phyloP scores from a whole-genome alignment of 75 land plant species.

The Pinus taeda region DNA sequence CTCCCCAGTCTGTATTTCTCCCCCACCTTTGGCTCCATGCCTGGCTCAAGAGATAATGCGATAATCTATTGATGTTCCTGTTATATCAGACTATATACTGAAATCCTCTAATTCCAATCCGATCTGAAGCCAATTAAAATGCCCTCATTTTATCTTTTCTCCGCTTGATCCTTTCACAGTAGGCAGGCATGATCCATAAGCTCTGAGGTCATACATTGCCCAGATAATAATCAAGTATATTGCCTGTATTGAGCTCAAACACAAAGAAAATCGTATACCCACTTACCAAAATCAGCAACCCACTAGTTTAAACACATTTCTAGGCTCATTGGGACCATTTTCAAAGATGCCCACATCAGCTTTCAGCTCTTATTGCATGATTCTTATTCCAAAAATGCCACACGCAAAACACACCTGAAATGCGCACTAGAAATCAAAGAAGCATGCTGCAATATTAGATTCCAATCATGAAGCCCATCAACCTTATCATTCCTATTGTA shows the following conservation, averaged over 20 bases:
- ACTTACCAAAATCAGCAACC: background rate
- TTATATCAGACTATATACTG: background rate
- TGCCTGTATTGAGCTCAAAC: background rate
- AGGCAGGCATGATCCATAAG: background rate
- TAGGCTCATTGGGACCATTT: background rate
- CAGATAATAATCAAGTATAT: background rate
- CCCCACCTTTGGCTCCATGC: slow-evolving; percentile 28
- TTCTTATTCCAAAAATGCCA: background rate
- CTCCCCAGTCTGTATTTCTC: slow-evolving; percentile 32
- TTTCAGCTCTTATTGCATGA: background rate
- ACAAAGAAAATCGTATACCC: background rate
- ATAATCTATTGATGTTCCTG: background rate
- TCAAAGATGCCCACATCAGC: background rate
- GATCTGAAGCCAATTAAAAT: background rate
- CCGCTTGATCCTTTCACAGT: background rate
- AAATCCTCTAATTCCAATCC: slow-evolving; percentile 2
- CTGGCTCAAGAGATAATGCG: background rate
- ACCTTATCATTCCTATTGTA: too few relatives aligned
- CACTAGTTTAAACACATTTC: background rate
- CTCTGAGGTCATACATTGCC: background rate
- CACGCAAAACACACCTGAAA: background rate
- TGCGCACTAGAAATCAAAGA: background rate
- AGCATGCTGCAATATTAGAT: background rate
- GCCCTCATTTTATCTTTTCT: background rate
- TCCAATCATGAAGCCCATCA: background rate